Evolutionary conservation across 805 yeast species (phyloP), one percentile per base, ranked within the genome.

Genomic region (Pichia manshurica): DNA sequence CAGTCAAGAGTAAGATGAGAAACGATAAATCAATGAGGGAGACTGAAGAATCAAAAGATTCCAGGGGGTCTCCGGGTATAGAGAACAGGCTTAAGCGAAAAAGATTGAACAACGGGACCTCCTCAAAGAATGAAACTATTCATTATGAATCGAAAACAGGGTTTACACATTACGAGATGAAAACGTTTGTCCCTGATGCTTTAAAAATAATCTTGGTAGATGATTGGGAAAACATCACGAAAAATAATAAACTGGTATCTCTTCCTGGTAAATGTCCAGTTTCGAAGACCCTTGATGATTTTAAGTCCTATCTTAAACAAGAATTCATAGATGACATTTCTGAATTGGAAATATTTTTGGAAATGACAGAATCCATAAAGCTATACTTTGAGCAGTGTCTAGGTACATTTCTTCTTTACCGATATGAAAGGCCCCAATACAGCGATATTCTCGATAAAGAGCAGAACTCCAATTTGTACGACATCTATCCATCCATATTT

Each of bases 211-310:
- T 81, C 3, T 68, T 91, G 34, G 95, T 90, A 1, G 89, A 87
- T 62, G 98, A 91, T 68, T 91, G 98, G 99, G 96, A 91, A 64
- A 73, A 72, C 55, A 75, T 91, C 31, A 89, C 98, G 1, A 86
- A 85, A 56, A 86, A 88, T 55, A 82, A 83, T 44, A 79, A 81
- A 61, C 64, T 88, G 38, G 77, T 87, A 3, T 66, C 74, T 22
- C 63, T 90, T 37, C 96, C 96, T 0, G 50, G 78, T 15, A 65
- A 64, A 32, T 71, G 71, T 3, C 74, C 78, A 0, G 84, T 85
- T 1, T 67, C 71, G 1, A 69, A 66, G 2, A 75, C 88, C 2
- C 61, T 91, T 8, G 56, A 63, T 10, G 72, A 73, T n/a, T 91
- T 80, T 62, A 25, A 47, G 4, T 19, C 39, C 5, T 42, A 52